Conservation (phyloP, 768 basidiomycete genomes). For the Suillus cothurnatus region DNA sequence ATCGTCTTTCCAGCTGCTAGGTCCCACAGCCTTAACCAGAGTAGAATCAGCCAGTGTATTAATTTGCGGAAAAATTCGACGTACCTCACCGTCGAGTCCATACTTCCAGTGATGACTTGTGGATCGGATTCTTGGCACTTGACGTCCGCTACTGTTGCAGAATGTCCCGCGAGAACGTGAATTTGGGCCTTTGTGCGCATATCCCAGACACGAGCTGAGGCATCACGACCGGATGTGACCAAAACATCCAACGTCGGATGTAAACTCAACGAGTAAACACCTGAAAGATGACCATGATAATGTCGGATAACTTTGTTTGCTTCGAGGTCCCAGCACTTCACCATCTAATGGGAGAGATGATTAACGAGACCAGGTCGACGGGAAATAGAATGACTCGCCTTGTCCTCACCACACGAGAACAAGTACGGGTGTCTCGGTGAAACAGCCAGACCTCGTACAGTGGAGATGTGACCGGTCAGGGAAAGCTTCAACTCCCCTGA, state of each 20-base stretch:
- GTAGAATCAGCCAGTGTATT: slow-evolving; percentile 8
- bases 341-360: slow-evolving; percentile 68
- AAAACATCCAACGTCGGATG: slow-evolving; percentile 97
- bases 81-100: slow-evolving; percentile 95
- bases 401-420: slow-evolving; percentile 97
- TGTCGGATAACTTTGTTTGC: slow-evolving; percentile 99
- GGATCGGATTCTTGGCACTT: slow-evolving; percentile 97
- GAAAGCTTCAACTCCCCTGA: slow-evolving; percentile 97
- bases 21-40: slow-evolving; percentile 79
- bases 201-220: slow-evolving; percentile 98
- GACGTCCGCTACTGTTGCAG: slow-evolving; percentile 93
- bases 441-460: slow-evolving; percentile 92
- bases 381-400: slow-evolving; percentile 52
- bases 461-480: slow-evolving; percentile 96
- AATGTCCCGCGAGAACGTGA: slow-evolving; percentile 91
- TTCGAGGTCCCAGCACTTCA: slow-evolving; percentile 99
- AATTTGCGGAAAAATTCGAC: slow-evolving; percentile 18
- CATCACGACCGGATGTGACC: slow-evolving; percentile 94
- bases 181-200: slow-evolving; percentile 98
- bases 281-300: slow-evolving; percentile 97
- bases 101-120: slow-evolving; percentile 96
- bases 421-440: slow-evolving; percentile 93
- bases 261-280: slow-evolving; percentile 90
- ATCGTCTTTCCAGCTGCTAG: slow-evolving; percentile 97
- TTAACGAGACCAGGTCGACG: not conserved